These are phyloP conservation scores for Aspergillus sp. DNA, from an alignment of 2,329 filamentous ascomycete species.

Conservation along the genomic window DNA sequence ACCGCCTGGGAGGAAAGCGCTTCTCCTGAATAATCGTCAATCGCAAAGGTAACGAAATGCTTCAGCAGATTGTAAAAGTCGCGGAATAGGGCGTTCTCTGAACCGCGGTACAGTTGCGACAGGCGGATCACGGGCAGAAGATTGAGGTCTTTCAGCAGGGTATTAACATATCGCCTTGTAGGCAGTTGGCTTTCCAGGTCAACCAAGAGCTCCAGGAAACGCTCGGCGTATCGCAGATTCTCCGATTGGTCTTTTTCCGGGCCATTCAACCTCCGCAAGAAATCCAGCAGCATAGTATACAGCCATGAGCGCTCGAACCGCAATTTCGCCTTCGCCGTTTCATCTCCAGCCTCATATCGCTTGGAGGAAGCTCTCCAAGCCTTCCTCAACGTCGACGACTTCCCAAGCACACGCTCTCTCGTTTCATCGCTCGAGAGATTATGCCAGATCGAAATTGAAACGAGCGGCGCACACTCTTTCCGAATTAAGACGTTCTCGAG, in stretches of 20 bases:
- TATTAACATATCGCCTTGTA: conserved; percentile 87
- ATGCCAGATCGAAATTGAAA: conserved; percentile 93
- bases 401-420: conserved; percentile 63
- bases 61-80: conserved; percentile 71
- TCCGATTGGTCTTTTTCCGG: conserved; percentile 39
- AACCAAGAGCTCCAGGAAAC: conserved; percentile 82
- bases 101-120: conserved; percentile 67
- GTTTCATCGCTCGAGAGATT: conserved; percentile 71
- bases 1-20: conserved; percentile 64
- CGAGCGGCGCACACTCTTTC: conserved; percentile 91
- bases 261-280: conserved; percentile 63
- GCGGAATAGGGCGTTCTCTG: conserved; percentile 65
- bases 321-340: conserved; percentile 64
- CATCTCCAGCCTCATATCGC: conserved; percentile 78
- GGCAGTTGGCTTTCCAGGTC: conserved; percentile 90
- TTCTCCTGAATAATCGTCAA: conserved; percentile 80
- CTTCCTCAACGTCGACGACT: conserved; percentile 67
- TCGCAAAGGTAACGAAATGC: conserved; percentile 80
- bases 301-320: conserved; percentile 93
- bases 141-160: conserved; percentile 76
- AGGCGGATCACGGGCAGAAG: conserved; percentile 66
- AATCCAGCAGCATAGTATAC: conserved; percentile 75
- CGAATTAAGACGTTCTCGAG: conserved; percentile 80
- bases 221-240: conserved; percentile 73
- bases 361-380: conserved; percentile 83